Base-by-base conservation (phyloP, 2,329 filamentous ascomycete species). In the Chrysosporium keratinophilum region DNA sequence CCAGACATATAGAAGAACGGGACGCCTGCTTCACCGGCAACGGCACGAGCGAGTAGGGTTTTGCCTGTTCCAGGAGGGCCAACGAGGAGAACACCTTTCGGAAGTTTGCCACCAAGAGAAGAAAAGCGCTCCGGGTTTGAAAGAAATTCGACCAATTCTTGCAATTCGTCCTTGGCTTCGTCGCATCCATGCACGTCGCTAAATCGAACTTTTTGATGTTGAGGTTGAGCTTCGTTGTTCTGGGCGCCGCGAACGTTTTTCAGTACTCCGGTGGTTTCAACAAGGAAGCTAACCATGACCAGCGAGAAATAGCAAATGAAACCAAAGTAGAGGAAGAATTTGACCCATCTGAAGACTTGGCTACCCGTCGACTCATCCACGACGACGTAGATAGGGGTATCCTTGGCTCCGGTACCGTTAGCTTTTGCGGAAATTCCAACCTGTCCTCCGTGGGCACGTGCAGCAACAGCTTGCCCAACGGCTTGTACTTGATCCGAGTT, bases 1-100 rank as follows among this genome's bases (percentile, higher is more conserved):
- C 93, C 93, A 65, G 93, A 98, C 91, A 98, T 97, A 78, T 96
- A 98, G 78, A 97, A 98, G 78, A 98, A 98, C 1, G 93, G 93
- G 15, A 98, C 93, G 54, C 91, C 93, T 52, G 93, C 90, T 74
- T 98, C 93, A 50, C 93, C 93, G 46, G 93, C 93, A 57, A 98
- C 93, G 53, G 93, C 94, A 64, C 93, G 85, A 58, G 93, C 93
- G 57, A 98, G 80, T 40, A 98, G 80, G 11, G 93, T 98, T 74
- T 98, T 98, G 73, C 93, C 93, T 57, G 93, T 98, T 74, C 93
- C 93, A 50, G 93, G 93, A 65, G 93, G 93, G 0, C 93, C 93
- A 64, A 95, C 88, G 20, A 98, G 80, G 49, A 98, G 79, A 56
- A 98, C 88, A 76, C 93, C 93, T 72, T 97, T 98, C 53, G 93